Evolutionary conservation across 768 basidiomycete genomes (phyloP).

Genomic region (Termitomyces sp.): DNA sequence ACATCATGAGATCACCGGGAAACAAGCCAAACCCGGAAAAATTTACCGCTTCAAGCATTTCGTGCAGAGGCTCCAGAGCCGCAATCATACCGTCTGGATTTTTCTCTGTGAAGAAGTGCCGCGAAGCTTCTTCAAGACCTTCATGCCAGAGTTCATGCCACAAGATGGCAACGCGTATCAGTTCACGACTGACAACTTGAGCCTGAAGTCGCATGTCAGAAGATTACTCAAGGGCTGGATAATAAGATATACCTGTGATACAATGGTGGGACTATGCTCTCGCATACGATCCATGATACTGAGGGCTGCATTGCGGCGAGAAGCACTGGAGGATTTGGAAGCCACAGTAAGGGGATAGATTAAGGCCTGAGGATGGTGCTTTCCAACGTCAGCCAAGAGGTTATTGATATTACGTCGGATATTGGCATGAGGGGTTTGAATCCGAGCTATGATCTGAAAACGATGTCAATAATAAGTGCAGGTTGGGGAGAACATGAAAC

Average conservation of each 20-base stretch:
- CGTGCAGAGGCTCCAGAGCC: conserved; percentile 87
- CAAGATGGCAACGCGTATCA: conserved; percentile 95
- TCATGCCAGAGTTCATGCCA: conserved; percentile 99
- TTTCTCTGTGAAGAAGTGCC: conserved; percentile 94
- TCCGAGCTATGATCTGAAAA: conserved; percentile 90
- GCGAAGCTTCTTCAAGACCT: conserved; percentile 94
- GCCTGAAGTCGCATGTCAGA: conserved; percentile 44
- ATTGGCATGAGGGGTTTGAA: conserved; percentile 88
- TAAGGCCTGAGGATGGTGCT: conserved; percentile 94
- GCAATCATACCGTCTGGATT: conserved; percentile 98
- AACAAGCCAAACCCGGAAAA: background rate
- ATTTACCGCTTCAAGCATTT: conserved; percentile 81
- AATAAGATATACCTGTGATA: conserved; percentile 63
- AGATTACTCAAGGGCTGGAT: background rate
- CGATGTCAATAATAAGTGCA: background rate
- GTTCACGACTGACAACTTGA: conserved; percentile 83
- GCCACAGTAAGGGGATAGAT: conserved; percentile 96
- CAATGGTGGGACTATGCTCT: conserved; percentile 84
- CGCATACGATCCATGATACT: conserved; percentile 90
- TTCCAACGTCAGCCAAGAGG: conserved; percentile 88
- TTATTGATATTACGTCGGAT: conserved; percentile 88
- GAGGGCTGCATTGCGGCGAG: conserved; percentile 78
- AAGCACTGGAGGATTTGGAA: conserved; percentile 86
- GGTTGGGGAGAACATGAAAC: background rate
- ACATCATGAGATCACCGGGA: background rate